phyloP scores from a whole-genome alignment of 2,329 filamentous ascomycete genomes.

The Aspergillus hortae region DNA sequence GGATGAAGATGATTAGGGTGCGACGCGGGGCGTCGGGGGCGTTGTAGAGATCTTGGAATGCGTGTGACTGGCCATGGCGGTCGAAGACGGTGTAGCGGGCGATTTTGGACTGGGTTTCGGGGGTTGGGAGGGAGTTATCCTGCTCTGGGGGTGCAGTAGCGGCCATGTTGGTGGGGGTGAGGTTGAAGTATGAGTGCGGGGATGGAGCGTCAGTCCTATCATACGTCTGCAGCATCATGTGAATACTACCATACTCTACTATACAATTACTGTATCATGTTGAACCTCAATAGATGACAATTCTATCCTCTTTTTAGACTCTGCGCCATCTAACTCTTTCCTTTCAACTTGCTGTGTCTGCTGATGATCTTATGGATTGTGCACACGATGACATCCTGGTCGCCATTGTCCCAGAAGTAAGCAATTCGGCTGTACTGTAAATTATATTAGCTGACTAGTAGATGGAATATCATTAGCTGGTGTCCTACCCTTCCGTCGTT shows the following conservation, averaged over 20 bases:
- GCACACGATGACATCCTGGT: neutral
- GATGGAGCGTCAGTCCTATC: no score
- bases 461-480: neutral
- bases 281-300: no score
- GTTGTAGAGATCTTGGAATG: constrained; percentile 61
- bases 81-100: constrained; percentile 51
- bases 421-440: neutral
- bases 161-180: no score
- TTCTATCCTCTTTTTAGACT: no score
- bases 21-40: constrained; percentile 39
- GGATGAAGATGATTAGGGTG: constrained; percentile 69
- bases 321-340: no score
- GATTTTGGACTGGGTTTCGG: constrained; percentile 2
- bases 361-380: neutral
- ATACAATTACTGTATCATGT: no score
- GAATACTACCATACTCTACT: no score
- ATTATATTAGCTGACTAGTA: neutral
- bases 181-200: no score
- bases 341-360: neutral
- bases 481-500: neutral
- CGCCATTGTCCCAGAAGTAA: neutral
- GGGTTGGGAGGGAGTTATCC: no score
- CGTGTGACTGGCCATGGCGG: constrained; percentile 54
- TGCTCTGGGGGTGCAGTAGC: no score
- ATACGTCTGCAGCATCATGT: no score